These are phyloP conservation scores for Acorus calamus DNA, from an alignment of 106 monocot genomes.

Conservation along the genomic window DNA sequence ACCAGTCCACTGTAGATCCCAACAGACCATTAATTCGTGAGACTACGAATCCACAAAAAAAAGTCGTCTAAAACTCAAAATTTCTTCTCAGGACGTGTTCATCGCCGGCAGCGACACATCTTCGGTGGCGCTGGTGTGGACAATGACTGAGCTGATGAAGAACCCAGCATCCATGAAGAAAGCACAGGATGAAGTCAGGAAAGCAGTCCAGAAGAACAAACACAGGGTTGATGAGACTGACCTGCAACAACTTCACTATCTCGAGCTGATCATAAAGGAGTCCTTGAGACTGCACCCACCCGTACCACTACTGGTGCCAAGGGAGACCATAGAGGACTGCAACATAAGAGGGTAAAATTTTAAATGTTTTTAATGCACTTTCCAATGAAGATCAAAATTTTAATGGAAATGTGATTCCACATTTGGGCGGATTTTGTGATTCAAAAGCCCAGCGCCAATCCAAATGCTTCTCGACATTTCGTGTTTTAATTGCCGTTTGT, in stretches of 20 bases:
- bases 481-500: too few relatives aligned
- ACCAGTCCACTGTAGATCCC: too few relatives aligned
- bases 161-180: conserved; percentile 10
- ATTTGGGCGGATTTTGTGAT: too few relatives aligned
- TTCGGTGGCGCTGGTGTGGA: conserved; percentile 2
- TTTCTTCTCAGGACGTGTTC: conserved; percentile 15
- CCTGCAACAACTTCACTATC: conserved; percentile 2
- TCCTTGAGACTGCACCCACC: conserved; percentile 10
- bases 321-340: not conserved
- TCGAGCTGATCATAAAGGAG: conserved; percentile 10
- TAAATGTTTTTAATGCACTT: too few relatives aligned
- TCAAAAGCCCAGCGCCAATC: too few relatives aligned
- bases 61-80: too few relatives aligned
- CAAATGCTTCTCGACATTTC: too few relatives aligned
- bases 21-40: too few relatives aligned
- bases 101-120: conserved; percentile 9
- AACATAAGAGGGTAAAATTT: not conserved
- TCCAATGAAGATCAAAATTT: too few relatives aligned
- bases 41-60: too few relatives aligned
- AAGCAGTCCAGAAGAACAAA: not conserved
- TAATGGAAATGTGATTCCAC: too few relatives aligned
- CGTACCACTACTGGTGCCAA: conserved; percentile 1
- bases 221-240: conserved; percentile 2
- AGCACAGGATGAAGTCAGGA: conserved; percentile 6
- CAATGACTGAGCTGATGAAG: conserved; percentile 10